Conservation (phyloP, 192 early-diverging fungal species). For the Linnemannia elongata region DNA sequence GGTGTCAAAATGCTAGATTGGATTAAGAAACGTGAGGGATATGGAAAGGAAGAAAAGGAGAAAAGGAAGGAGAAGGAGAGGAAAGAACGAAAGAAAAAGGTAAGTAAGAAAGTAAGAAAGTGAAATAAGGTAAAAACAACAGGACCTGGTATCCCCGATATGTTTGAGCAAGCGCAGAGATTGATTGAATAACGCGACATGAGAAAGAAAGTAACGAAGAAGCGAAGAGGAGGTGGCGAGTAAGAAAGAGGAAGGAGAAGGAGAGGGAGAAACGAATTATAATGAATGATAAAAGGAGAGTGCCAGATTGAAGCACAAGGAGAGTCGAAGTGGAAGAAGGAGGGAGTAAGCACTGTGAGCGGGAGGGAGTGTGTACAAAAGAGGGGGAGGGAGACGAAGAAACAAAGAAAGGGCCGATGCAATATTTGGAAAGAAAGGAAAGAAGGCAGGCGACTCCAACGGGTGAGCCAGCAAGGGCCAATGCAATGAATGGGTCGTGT, state of each 20-base stretch:
- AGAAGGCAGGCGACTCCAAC: not conserved
- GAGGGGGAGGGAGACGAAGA: not conserved
- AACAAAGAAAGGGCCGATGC: not conserved
- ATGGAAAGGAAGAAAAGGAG: not conserved
- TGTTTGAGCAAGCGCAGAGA: not conserved
- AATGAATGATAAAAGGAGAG: not conserved
- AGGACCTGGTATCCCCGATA: not conserved
- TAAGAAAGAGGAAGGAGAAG: not conserved
- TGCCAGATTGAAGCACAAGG: not conserved
- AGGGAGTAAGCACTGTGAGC: not conserved
- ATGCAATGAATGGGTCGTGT: not conserved
- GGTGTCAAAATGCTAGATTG: not conserved
- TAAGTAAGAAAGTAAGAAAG: not conserved
- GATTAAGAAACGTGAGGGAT: not conserved
- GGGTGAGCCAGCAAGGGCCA: not conserved
- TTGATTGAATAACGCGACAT: not conserved
- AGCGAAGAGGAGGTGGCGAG: not conserved
- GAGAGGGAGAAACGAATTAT: not conserved
- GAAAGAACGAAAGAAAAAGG: not conserved
- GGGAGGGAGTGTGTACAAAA: not conserved
- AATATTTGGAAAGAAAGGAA: not conserved
- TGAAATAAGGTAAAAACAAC: not conserved
- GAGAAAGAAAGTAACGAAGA: not conserved
- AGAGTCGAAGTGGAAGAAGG: not conserved
- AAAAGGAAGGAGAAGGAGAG: not conserved